Conservation (phyloP, 164 flowering plant genomes). For the Litsea cubeba region DNA sequence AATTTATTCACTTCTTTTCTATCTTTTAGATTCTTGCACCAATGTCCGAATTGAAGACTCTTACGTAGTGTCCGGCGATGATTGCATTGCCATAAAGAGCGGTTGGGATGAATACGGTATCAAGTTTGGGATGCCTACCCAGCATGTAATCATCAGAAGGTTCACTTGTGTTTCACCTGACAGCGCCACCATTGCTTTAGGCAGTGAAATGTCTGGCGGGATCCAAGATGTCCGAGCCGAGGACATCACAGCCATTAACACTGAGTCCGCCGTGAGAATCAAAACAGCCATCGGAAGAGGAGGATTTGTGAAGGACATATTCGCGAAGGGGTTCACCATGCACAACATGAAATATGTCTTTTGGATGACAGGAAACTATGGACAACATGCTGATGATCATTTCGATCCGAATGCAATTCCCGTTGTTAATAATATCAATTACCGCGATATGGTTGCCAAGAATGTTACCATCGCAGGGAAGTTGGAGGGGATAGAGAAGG, state of each 20-base stretch:
- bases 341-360: constrained; percentile 74
- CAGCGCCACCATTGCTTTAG: constrained; percentile 73
- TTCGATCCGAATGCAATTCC: constrained; percentile 69
- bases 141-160: constrained; percentile 48
- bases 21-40: constrained; percentile 52
- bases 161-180: constrained; percentile 76
- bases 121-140: constrained; percentile 54
- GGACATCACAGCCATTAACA: constrained; percentile 46
- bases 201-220: constrained; percentile 93
- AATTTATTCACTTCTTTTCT: neutral
- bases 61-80: constrained; percentile 76
- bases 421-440: constrained; percentile 41
- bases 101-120: constrained; percentile 79
- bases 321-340: constrained; percentile 34
- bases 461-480: constrained; percentile 52
- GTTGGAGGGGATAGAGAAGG: constrained; percentile 47
- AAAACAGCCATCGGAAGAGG: constrained; percentile 63
- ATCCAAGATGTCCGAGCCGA: constrained; percentile 59
- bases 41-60: constrained; percentile 57
- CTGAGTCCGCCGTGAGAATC: constrained; percentile 63
- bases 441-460: constrained; percentile 47
- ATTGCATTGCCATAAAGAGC: constrained; percentile 75
- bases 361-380: constrained; percentile 71
- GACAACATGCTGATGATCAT: constrained; percentile 38
- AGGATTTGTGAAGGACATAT: constrained; percentile 61